Evolutionary conservation across 805 yeast species (phyloP).

Genomic region (Lipomyces mesembrius): DNA sequence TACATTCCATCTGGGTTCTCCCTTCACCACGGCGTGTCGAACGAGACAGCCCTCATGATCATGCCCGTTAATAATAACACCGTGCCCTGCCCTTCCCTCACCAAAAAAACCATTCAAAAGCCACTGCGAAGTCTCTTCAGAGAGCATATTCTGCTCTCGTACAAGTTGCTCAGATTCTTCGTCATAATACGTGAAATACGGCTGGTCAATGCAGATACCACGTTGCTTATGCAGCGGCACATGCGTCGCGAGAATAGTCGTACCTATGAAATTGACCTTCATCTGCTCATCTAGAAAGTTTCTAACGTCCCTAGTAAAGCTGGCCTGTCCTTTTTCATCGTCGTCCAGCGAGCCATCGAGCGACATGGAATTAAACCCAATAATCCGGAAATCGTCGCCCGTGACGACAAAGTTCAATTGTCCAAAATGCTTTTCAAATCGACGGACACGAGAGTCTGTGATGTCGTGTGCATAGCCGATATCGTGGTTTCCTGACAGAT

Average conservation of each 20-base stretch:
- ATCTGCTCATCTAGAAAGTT: constrained; percentile 68
- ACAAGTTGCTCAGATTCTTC: constrained; percentile 57
- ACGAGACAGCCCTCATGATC: constrained; percentile 92
- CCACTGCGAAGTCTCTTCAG: constrained; percentile 65
- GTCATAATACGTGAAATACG: constrained; percentile 65
- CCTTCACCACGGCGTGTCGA: constrained; percentile 5
- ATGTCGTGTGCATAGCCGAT: constrained; percentile 95
- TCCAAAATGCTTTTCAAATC: constrained; percentile 78
- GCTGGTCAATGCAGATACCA: constrained; percentile 89
- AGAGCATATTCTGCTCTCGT: constrained; percentile 84
- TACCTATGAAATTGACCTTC: constrained; percentile 57
- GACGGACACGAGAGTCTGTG: constrained; percentile 84
- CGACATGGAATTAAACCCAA: constrained; percentile 81
- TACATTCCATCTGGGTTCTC: constrained; percentile 17
- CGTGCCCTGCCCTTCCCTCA: constrained; percentile 56
- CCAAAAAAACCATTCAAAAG: constrained; percentile 75
- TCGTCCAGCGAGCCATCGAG: constrained; percentile 90
- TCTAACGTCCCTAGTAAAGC: constrained; percentile 69
- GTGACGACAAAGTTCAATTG: constrained; percentile 81
- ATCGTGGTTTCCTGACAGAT: constrained; percentile 94
- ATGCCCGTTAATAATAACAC: constrained; percentile 89
- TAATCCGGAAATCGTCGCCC: constrained; percentile 77
- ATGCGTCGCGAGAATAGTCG: constrained; percentile 84
- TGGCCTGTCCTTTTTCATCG: constrained; percentile 48
- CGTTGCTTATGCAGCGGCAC: constrained; percentile 82